Percentiles rank a stretch among this genome's conserved stretches.
Conservation (phyloP, 371 early-diverging fungal genomes). For the Mortierella sp. region DNA sequence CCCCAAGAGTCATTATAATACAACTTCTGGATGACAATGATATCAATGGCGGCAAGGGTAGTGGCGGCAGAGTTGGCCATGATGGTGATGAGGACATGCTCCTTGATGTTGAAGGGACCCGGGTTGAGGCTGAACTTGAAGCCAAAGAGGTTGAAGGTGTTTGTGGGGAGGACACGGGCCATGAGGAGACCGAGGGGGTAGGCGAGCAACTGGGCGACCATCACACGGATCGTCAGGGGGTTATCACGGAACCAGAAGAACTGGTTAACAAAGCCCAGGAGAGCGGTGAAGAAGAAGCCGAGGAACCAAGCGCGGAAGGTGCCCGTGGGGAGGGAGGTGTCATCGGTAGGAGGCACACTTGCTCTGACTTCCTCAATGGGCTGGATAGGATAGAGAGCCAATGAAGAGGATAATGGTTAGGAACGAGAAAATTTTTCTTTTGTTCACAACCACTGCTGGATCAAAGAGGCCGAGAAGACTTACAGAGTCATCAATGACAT, state of each 20-base stretch:
- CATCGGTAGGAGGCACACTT: conserved; percentile 63
- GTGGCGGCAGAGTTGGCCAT: conserved; percentile 72
- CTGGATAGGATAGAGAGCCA: background rate
- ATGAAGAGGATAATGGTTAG: background rate
- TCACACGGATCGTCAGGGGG: conserved; percentile 70
- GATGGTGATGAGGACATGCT: conserved; percentile 79
- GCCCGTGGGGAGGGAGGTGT: conserved; percentile 75
- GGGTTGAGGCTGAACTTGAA: conserved; percentile 69
- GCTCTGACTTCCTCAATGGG: conserved; percentile 56
- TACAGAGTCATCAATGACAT: conserved; percentile 47
- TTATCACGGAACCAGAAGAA: conserved; percentile 83
- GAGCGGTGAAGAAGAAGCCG: conserved; percentile 73
- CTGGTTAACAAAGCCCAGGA: conserved; percentile 80
- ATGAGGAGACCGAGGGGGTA: conserved; percentile 77
- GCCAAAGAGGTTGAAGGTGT: conserved; percentile 73
- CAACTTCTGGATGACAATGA: conserved; percentile 77
- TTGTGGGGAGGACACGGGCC: conserved; percentile 73
- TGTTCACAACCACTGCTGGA: too few relatives aligned
- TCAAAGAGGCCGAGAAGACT: background rate
- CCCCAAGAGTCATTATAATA: conserved; percentile 77
- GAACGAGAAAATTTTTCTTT: background rate
- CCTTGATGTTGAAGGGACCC: conserved; percentile 85
- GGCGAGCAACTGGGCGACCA: conserved; percentile 77
- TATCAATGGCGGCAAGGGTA: conserved; percentile 82
- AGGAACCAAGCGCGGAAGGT: conserved; percentile 86